Base-by-base conservation (phyloP, 2,329 filamentous ascomycete species). In the Chalaropsis thielavioides region DNA sequence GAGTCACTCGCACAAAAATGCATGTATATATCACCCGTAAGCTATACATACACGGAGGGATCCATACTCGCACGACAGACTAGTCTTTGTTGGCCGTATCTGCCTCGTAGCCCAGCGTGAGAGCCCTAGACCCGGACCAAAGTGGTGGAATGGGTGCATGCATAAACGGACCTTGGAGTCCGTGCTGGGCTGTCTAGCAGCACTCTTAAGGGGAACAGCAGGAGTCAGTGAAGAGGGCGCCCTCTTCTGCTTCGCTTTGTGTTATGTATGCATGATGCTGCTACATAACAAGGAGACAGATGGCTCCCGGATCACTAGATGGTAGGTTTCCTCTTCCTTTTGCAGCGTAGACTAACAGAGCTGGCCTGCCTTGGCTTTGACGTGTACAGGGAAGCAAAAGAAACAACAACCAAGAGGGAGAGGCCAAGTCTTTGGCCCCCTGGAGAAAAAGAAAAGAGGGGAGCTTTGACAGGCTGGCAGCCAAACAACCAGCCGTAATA, bases 301-400 rank as follows among this genome's bases (percentile, higher is more conserved):
- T 8, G 17, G 6, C 2, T 58, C 27, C 51, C 51, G 27, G 51
- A 35, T 31, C 51, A 58, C 51, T 27, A 58, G 24, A 17, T 58
- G 51, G 51, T 27, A 58, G 51, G 51, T 58, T 58, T 58, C 51
- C 51, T 58, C 51, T 35, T 58, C 24, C 27, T 58, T 46, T 19
- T 17, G 43, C 5, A 46, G 15, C 35, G 35, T 6, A 5, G 35
- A 38, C 35, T 38, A 38, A 38, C 35, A 38, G 3, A 7, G 7
- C 35, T 38, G 3, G 7, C 35, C 3, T 38, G 43, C 2, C 15
- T 19, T 46, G 15, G 15, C 43, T n/a, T 46, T 46, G 43, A 19
- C 43, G 4, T 46, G 43, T 46, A 46, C 15, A 19, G 19, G 43
- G 43, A 46, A 46, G 43, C 3, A 46, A 46, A 46, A 46, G 35